Evolutionary conservation across 441 rosid species (phyloP).

Genomic region (Gossypium davidsonii): DNA sequence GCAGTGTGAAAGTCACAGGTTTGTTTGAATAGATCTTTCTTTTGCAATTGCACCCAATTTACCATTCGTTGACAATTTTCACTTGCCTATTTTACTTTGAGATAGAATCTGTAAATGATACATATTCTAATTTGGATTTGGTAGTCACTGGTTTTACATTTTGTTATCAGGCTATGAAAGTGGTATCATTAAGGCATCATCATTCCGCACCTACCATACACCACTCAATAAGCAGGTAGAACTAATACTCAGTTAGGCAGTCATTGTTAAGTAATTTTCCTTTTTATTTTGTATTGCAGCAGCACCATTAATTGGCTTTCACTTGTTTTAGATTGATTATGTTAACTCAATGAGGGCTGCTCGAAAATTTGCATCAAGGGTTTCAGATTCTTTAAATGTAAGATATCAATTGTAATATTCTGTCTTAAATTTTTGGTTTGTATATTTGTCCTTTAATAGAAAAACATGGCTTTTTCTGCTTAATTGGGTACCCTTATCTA

Average conservation of each 20-base stretch:
- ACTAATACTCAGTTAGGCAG: constrained; percentile 3
- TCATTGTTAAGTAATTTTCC: constrained; percentile 7
- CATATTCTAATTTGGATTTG: constrained; percentile 3
- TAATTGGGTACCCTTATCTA: background rate
- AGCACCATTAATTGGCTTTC: constrained; percentile 7
- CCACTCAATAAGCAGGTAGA: constrained; percentile 93
- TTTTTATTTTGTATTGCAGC: background rate
- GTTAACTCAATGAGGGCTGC: constrained; percentile 95
- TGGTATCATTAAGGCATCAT: constrained; percentile 83
- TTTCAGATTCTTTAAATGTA: constrained; percentile 87
- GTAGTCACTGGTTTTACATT: background rate
- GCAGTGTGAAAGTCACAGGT: constrained; percentile 87
- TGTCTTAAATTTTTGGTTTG: background rate
- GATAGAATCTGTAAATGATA: background rate
- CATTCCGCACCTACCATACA: constrained; percentile 97
- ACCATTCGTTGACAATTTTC: constrained; percentile 2
- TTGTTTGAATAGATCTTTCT: constrained; percentile 19
- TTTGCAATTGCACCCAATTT: background rate
- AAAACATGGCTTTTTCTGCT: constrained; percentile 7
- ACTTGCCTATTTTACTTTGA: background rate
- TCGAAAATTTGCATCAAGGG: constrained; percentile 66
- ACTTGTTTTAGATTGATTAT: constrained; percentile 55
- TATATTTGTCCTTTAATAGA: background rate
- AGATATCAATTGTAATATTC: background rate
- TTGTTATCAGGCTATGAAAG: constrained; percentile 56